Conservation (phyloP, 177 flowering plant genomes). For the Telopea speciosissima region DNA sequence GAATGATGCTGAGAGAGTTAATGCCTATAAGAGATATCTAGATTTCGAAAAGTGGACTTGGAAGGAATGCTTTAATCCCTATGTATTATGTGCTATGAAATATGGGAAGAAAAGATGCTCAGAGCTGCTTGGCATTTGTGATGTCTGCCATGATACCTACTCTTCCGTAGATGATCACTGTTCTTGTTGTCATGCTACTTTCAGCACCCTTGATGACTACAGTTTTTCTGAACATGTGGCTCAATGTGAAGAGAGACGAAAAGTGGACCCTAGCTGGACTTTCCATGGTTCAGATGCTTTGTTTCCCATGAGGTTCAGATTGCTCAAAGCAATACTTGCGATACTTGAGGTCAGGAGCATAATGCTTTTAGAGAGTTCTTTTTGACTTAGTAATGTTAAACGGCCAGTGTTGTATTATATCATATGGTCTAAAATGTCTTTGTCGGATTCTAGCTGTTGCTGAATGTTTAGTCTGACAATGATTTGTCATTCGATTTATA, state of each 20-base stretch:
- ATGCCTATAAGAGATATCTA: conserved; percentile 46
- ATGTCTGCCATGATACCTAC: conserved; percentile 40
- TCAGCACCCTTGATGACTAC: conserved; percentile 11
- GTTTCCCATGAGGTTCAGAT: conserved; percentile 47
- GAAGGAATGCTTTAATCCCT: conserved; percentile 56
- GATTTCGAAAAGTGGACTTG: conserved; percentile 76
- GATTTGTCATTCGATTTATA: conserved; percentile 16
- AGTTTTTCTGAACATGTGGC: conserved; percentile 45
- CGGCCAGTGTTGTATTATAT: neutral
- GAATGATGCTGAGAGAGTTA: conserved; percentile 36
- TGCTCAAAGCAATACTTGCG: conserved; percentile 60
- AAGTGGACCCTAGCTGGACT: conserved; percentile 16
- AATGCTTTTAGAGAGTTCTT: neutral
- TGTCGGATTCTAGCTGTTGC: neutral
- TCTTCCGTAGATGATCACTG: conserved; percentile 50
- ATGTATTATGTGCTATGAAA: conserved; percentile 49
- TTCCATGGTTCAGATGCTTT: conserved; percentile 22
- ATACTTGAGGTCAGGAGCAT: conserved; percentile 53
- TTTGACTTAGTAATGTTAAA: neutral
- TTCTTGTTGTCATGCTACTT: conserved; percentile 49
- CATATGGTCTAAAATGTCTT: neutral
- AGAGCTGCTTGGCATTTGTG: conserved; percentile 45
- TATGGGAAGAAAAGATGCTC: conserved; percentile 55
- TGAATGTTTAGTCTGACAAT: neutral
- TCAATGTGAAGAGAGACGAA: conserved; percentile 35